Percentiles rank a stretch among this genome's conserved stretches.
These are phyloP conservation scores for Aspergillus uvarum DNA, from an alignment of 2,329 filamentous ascomycete genomes.

Conservation along the genomic window DNA sequence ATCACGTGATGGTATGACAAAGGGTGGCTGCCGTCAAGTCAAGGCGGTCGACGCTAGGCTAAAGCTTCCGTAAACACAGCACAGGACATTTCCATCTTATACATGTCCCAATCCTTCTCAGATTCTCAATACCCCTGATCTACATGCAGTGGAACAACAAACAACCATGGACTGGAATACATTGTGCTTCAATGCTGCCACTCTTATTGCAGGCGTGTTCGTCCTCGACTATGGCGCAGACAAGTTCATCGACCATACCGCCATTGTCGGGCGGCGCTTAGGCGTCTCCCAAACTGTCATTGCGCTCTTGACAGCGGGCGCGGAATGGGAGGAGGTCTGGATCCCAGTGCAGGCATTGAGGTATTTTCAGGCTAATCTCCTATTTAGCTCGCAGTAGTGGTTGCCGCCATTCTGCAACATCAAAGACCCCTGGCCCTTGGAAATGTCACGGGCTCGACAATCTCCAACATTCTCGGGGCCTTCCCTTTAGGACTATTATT, in stretches of 20 bases:
- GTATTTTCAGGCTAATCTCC: conserved; percentile 1
- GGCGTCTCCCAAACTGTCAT: conserved; percentile 51
- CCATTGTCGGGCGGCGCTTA: conserved; percentile 46
- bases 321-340: conserved; percentile 56
- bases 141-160: neutral
- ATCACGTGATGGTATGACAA: no score
- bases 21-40: no score
- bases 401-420: conserved; percentile 48
- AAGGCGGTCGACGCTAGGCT: no score
- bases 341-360: neutral
- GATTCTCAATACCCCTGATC: neutral
- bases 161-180: conserved; percentile 32
- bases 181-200: conserved; percentile 39
- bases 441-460: conserved; percentile 56
- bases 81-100: no score
- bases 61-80: no score
- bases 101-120: no score
- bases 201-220: conserved; percentile 47
- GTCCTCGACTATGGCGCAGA: conserved; percentile 55
- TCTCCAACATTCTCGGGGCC: conserved; percentile 58
- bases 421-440: conserved; percentile 52
- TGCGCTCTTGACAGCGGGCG: conserved; percentile 54
- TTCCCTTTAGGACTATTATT: conserved; percentile 55
- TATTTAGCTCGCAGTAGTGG: conserved; percentile 49
- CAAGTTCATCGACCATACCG: conserved; percentile 54